Conservation (phyloP, 2,329 filamentous ascomycete genomes). For the Penicillium concentricum region DNA sequence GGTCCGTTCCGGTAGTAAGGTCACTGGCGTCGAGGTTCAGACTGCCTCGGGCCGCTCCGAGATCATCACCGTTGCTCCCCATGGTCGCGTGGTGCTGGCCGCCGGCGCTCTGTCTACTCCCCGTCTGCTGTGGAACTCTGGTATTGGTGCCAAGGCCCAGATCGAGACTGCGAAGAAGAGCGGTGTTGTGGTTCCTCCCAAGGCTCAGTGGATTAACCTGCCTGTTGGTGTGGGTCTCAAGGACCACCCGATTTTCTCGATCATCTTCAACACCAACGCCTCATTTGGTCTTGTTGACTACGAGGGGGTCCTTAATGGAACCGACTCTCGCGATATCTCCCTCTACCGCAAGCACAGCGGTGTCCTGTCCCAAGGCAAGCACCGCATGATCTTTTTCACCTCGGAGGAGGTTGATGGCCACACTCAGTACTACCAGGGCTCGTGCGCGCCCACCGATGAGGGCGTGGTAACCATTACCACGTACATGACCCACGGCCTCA, state of each 20-base stretch:
- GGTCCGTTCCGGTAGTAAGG: slow-evolving; percentile 60
- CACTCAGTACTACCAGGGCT: slow-evolving; percentile 30
- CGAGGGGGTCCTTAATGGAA: slow-evolving; percentile 19
- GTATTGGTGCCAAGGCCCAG: slow-evolving; percentile 61
- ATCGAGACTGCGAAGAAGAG: slow-evolving; percentile 48
- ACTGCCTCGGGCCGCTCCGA: slow-evolving; percentile 49
- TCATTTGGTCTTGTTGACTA: slow-evolving; percentile 21
- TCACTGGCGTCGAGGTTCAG: slow-evolving; percentile 52
- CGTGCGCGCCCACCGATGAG: slow-evolving; percentile 18
- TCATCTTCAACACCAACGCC: slow-evolving; percentile 18
- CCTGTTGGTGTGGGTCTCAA: slow-evolving; percentile 53
- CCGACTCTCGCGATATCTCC: slow-evolving; percentile 20
- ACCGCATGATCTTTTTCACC: slow-evolving; percentile 29
- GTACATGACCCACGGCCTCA: slow-evolving; percentile 31
- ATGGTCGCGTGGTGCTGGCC: slow-evolving; percentile 66
- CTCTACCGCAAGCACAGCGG: slow-evolving; percentile 25
- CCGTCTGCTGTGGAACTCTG: slow-evolving; percentile 67
- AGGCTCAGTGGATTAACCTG: slow-evolving; percentile 51
- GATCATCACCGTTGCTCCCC: slow-evolving; percentile 59
- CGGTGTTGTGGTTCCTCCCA: slow-evolving; percentile 41
- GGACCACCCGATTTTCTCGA: slow-evolving; percentile 38
- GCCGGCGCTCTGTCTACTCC: slow-evolving; percentile 69
- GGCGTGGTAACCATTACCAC: slow-evolving; percentile 22
- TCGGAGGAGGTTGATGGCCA: slow-evolving; percentile 26
- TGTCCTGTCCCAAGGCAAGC: slow-evolving; percentile 24